phyloP scores from a whole-genome alignment of 352 stramenopile genomes.

The Halophytophthora polymorphica region DNA sequence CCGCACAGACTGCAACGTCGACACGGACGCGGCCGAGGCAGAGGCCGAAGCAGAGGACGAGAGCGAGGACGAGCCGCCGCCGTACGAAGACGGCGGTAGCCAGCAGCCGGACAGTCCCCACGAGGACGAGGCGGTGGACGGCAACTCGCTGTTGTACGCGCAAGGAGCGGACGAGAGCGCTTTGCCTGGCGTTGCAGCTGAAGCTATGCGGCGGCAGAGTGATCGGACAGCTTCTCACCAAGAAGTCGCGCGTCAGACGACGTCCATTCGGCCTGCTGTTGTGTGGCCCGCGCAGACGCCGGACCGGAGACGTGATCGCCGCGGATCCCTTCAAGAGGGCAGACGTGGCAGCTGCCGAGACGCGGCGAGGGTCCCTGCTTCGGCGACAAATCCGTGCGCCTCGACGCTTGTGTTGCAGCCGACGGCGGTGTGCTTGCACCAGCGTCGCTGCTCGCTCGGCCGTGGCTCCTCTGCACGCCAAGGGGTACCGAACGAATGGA shows the following conservation, averaged over 20 bases:
- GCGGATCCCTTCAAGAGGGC: too few species aligned
- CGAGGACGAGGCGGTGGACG: not conserved
- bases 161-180: not conserved
- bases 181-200: not conserved
- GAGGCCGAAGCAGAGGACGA: too few species aligned
- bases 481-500: slow-evolving; percentile 32
- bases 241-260: too few species aligned
- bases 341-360: too few species aligned
- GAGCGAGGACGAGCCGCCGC: slow-evolving; percentile 19
- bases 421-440: slow-evolving; percentile 19
- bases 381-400: slow-evolving; percentile 2
- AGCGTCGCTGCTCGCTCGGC: slow-evolving; percentile 11
- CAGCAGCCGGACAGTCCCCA: not conserved
- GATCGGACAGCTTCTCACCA: too few species aligned
- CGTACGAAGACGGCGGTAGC: slow-evolving; percentile 16
- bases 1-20: slow-evolving; percentile 2
- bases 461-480: slow-evolving; percentile 1
- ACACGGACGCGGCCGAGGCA: slow-evolving; percentile 6
- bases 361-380: not conserved
- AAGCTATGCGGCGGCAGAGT: slow-evolving; percentile 8
- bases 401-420: slow-evolving; percentile 31
- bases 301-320: too few species aligned
- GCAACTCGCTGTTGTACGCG: not conserved
- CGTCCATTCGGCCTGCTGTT: too few species aligned
- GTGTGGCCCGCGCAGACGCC: too few species aligned